A percentile compares a stretch with the other conserved stretches of the same genome.
These are phyloP conservation scores for Botryotinia calthae DNA, from an alignment of 2,329 filamentous ascomycete species.

Conservation along the genomic window DNA sequence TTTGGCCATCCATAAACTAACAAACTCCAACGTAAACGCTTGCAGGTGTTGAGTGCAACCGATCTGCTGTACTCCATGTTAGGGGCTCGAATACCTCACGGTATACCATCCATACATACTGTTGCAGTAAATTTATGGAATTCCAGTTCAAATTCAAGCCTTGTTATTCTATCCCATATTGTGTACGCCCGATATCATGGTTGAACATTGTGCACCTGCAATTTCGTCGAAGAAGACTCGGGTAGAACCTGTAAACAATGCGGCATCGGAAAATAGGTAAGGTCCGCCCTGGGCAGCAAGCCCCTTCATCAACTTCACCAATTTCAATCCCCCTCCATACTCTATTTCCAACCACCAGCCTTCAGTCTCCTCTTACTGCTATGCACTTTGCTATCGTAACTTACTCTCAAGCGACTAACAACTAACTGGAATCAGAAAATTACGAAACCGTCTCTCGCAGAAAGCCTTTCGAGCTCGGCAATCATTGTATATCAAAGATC, in stretches of 20 bases:
- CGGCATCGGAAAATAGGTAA: slow-evolving; percentile 20
- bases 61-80: neutral
- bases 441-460: slow-evolving; percentile 19
- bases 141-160: neutral
- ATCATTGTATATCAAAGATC: slow-evolving; percentile 17
- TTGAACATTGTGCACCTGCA: slow-evolving; percentile 5
- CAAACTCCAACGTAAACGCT: no score
- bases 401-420: neutral
- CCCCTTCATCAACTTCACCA: neutral
- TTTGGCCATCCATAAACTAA: neutral
- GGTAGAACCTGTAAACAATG: slow-evolving; percentile 1
- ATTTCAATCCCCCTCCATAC: neutral
- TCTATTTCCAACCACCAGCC: neutral
- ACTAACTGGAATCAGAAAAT: neutral
- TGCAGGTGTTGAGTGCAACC: neutral
- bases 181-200: slow-evolving; percentile 8
- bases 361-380: neutral
- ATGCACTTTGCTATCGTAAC: neutral
- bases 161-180: neutral
- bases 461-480: slow-evolving; percentile 19
- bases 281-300: neutral
- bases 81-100: neutral
- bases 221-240: neutral
- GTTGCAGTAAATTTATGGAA: neutral
- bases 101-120: neutral